Base-by-base conservation (phyloP, 495 filamentous ascomycete genomes). In the Recurvomyces mirabilis region DNA sequence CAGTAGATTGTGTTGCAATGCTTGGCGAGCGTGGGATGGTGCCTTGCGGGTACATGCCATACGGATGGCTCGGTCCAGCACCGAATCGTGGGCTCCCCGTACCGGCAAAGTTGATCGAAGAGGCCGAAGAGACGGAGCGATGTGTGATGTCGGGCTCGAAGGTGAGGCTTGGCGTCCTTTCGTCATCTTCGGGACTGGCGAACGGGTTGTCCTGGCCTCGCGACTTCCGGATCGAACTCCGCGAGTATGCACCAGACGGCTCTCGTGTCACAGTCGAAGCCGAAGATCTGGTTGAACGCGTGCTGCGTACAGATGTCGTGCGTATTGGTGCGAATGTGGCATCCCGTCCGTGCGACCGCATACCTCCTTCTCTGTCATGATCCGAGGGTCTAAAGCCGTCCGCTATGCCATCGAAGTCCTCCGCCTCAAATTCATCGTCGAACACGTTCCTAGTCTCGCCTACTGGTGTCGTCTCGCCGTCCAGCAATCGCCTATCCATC, bases 31-130 rank as follows among this genome's bases (percentile, higher is more conserved):
- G 54, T 18, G 47, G 51, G 9, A 62, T 42, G 15, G 56, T 60
- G 38, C 54, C 53, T 51, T 65, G 63, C 20, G 61, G 51, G 40
- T 64, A 66, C 58, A 65, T 63, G 46, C 41, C 56, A 40, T 66
- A 66, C 1, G 63, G 63, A 57, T 64, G 61, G 38, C 63, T 65
- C 12, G 63, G 63, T 28, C 48, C 47, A 22, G 46, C 30, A 15
- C 45, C 49, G 22, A 50, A 47, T 9, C 54, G 49, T 17, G 56
- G 54, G 43, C 56, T 62, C 12, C 59, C 47, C 7, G 61, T 51
- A 11, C 53, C 38, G 7, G 56, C 54, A 44, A 55, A 61, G 12
- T 60, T 55, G 15, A 46, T 49, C 32, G 59, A 63, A 10, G 61
- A 64, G 1, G 53, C 55, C 0, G 59, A 57, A 4, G 60, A 63